Evolutionary conservation across 1,139 yeast genomes (phyloP).

Genomic region (Debaryomyces nepalensis): DNA sequence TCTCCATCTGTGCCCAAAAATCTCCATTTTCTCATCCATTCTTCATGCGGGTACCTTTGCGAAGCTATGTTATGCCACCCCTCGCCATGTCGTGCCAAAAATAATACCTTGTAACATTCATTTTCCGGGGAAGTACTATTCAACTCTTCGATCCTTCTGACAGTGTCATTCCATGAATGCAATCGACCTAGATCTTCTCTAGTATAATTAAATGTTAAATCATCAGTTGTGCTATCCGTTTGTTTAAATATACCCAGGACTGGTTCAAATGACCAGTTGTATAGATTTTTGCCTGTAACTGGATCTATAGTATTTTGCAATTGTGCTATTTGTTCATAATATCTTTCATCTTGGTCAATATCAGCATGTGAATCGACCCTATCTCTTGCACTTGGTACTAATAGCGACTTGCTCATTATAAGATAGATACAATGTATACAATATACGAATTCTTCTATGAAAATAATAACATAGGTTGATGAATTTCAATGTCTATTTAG

Average conservation of each 20-base stretch:
- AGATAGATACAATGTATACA: too few relatives aligned
- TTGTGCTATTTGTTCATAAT: conserved; percentile 20
- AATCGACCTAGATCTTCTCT: conserved; percentile 52
- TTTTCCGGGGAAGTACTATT: conserved; percentile 37
- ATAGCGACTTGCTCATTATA: conserved; percentile 26
- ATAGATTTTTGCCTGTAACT: conserved; percentile 18
- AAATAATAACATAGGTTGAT: too few relatives aligned
- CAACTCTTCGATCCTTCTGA: conserved; percentile 36
- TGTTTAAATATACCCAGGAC: conserved; percentile 59
- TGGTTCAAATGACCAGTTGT: conserved; percentile 48
- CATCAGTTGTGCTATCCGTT: conserved; percentile 49
- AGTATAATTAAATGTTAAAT: conserved; percentile 50
- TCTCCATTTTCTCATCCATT: conserved; percentile 67
- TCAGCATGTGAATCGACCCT: conserved; percentile 41
- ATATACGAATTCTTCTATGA: too few relatives aligned
- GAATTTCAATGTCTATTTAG: neutral
- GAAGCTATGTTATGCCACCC: conserved; percentile 74
- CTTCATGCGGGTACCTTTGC: conserved; percentile 56
- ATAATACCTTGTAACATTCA: conserved; percentile 56
- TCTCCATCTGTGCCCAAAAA: conserved; percentile 58
- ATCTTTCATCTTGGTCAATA: conserved; percentile 36
- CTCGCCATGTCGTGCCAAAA: conserved; percentile 78
- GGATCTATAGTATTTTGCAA: conserved; percentile 17
- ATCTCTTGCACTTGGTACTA: conserved; percentile 38
- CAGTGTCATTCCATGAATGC: conserved; percentile 51